phyloP scores from a whole-genome alignment of 768 basidiomycete species.

The Pholiota molesta region DNA sequence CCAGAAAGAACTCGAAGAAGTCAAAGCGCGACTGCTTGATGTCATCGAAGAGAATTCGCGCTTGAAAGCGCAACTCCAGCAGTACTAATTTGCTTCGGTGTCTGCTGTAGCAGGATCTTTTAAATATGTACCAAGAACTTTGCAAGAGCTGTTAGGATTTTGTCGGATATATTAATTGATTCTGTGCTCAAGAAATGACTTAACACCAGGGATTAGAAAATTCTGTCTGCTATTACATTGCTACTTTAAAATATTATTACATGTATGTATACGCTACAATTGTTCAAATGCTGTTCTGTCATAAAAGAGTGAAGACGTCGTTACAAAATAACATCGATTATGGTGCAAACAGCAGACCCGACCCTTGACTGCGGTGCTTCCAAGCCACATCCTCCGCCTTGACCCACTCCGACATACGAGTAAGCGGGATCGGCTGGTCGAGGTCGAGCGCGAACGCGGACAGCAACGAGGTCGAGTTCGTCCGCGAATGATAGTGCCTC shows the following conservation, averaged over 20 bases:
- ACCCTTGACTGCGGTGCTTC: slow-evolving; percentile 14
- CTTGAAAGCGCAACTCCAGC: slow-evolving; percentile 44
- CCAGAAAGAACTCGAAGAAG: slow-evolving; percentile 48
- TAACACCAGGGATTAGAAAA: background rate
- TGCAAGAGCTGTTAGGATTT: background rate
- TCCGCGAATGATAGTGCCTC: slow-evolving; percentile 18
- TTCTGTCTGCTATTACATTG: background rate
- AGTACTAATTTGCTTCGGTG: background rate
- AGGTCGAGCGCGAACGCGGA: slow-evolving; percentile 37
- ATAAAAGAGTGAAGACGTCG: slow-evolving; percentile 8
- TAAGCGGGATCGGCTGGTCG: slow-evolving; percentile 59
- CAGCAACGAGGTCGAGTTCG: slow-evolving; percentile 40
- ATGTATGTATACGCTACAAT: background rate
- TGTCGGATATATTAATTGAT: too few relatives aligned
- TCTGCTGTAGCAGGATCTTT: background rate
- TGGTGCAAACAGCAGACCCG: background rate
- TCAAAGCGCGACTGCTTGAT: slow-evolving; percentile 44
- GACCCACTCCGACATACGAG: slow-evolving; percentile 55
- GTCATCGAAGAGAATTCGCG: slow-evolving; percentile 56
- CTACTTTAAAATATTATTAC: background rate
- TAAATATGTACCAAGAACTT: background rate
- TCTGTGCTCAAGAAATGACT: too few relatives aligned
- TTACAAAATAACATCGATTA: slow-evolving; percentile 24
- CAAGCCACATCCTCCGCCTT: slow-evolving; percentile 38
- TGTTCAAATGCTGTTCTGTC: background rate